Percentiles rank a stretch among this genome's conserved stretches.
Evolutionary conservation across 176 grass and related monocot genomes (phyloP).

Genomic region (Oryza brachyantha): DNA sequence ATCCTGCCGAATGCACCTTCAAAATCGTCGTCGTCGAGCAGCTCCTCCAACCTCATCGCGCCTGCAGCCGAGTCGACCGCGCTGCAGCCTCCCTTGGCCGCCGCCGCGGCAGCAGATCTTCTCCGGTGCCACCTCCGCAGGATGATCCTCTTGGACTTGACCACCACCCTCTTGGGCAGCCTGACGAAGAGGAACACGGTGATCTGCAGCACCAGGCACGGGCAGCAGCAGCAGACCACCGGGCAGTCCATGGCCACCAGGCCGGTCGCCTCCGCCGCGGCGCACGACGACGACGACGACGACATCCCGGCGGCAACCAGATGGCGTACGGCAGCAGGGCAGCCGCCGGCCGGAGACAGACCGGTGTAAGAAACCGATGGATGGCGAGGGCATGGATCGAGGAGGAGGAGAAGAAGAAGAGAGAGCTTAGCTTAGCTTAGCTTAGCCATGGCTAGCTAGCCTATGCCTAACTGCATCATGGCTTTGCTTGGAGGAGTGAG

Average conservation of each 20-base stretch:
- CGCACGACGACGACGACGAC: conserved; percentile 19
- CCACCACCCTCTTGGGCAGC: conserved; percentile 55
- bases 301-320: neutral
- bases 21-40: conserved; percentile 11
- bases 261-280: conserved; percentile 35
- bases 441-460: neutral
- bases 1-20: conserved; percentile 28
- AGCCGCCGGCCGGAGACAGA: neutral
- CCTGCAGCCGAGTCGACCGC: neutral
- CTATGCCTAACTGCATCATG: conserved; percentile 40
- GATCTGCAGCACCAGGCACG: conserved; percentile 80
- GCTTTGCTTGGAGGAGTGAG: conserved; percentile 42
- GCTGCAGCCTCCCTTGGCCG: neutral
- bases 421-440: no score
- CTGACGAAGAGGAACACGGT: conserved; percentile 79
- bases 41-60: conserved; percentile 14
- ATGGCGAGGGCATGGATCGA: conserved; percentile 17
- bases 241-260: conserved; percentile 77
- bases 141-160: conserved; percentile 73
- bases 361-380: neutral
- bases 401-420: neutral
- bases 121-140: conserved; percentile 49
- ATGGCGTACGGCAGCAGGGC: no score
- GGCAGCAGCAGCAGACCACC: conserved; percentile 86
- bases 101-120: neutral